Evolutionary conservation across 2,329 filamentous ascomycete species (phyloP), one percentile per base, ranked within the genome.

Genomic region (Herpotrichia juniperi): DNA sequence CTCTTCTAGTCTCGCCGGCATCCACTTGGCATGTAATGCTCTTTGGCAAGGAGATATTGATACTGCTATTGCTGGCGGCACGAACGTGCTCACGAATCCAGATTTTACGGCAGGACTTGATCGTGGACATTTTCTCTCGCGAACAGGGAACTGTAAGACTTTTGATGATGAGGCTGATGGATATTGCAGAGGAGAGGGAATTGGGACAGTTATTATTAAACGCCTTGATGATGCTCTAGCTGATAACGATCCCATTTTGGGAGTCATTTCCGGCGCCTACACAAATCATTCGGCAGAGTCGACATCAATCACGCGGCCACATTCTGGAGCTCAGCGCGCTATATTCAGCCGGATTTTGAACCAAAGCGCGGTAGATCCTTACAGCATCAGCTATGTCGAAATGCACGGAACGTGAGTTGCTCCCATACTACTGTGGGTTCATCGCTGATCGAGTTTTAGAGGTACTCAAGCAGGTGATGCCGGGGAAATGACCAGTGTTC

Each of bases 91-190:
- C 1, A 61, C 58, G 0, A 63, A 56, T 32, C 56, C 67, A 0
- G 56, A 78, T 43, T 75, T 80, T 6, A 83, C 80, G 56, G 80
- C 80, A 0, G 63, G 66, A 0, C 54, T 70, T 2, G 51, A 55
- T 46, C 42, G 46, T 1, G 65, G 62, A 1, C 56, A 59, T 25
- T 67, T 72, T 39, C 53, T 72, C 1, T 64, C 66, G 1, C 40
- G 35, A 7, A 72, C 66, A 1, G 59, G 61, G 0, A 54, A 60
- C 21, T 68, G 67, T 48, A 72, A 71, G 24, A 59, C 69, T 1
- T 74, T 64, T n/a, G 67, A 72, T 40, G 58, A 63, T 25, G 34
- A 26, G 7, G 72, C 72, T 0, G 65, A 72, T 48, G 73, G 73
- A 0, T 76, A 74, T 51, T 74, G 69, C 53, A 64, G 72, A 4